Conservation (phyloP, 192 early-diverging fungal species). For the Allomyces macrogynus region DNA sequence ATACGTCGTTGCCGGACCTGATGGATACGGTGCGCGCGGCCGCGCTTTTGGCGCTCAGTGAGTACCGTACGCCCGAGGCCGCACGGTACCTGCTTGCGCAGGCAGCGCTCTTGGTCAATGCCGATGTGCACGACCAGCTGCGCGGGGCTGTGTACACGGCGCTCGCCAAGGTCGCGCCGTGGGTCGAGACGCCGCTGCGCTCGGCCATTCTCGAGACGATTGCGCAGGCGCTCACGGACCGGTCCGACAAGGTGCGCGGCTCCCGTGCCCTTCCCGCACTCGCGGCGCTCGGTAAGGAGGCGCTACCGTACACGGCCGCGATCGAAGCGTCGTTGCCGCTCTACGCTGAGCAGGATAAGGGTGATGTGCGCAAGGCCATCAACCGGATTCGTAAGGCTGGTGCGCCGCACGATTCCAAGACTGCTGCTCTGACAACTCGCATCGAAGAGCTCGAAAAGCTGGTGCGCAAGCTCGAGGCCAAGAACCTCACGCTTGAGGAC, state of each 20-base stretch:
- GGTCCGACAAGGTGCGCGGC: not conserved
- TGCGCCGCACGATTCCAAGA: not conserved
- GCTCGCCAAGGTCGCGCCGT: not conserved
- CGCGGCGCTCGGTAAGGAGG: not conserved
- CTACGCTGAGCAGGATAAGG: not conserved
- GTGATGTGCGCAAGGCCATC: not conserved
- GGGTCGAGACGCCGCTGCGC: not conserved
- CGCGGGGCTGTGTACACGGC: not conserved
- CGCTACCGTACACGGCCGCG: not conserved
- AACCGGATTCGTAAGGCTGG: not conserved
- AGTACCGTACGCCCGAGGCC: not conserved
- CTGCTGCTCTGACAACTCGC: not conserved
- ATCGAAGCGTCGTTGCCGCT: not conserved
- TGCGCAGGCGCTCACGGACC: not conserved
- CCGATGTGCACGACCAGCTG: not conserved
- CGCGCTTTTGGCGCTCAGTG: not conserved
- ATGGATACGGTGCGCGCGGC: not conserved
- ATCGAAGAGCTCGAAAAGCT: not conserved
- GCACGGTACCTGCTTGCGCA: not conserved
- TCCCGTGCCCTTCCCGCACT: not conserved
- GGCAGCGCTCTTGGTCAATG: not conserved
- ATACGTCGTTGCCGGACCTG: not conserved
- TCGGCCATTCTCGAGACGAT: not conserved
- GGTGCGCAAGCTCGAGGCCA: not conserved
- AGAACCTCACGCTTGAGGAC: not conserved